A percentile compares a stretch with the other conserved stretches of the same genome.
These are phyloP conservation scores for Fusarium sp. DNA, from an alignment of 2,329 filamentous ascomycete species.

Conservation along the genomic window DNA sequence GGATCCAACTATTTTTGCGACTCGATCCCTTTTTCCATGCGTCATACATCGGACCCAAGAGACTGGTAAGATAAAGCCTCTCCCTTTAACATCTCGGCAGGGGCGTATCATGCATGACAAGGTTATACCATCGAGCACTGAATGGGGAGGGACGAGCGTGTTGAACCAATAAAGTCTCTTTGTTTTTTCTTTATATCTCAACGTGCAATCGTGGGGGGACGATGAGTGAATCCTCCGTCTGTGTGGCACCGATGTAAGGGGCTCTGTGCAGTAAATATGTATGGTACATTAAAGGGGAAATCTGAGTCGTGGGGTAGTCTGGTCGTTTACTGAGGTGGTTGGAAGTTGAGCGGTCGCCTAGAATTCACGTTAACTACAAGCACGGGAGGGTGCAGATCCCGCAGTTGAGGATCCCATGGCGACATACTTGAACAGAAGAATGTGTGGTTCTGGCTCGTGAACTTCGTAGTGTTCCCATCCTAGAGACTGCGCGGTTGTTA, in stretches of 20 bases:
- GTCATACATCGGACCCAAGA: constrained; percentile 27
- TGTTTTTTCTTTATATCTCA: constrained; percentile 44
- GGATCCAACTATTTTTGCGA: constrained; percentile 27
- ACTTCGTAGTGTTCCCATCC: constrained; percentile 99
- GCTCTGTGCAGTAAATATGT: constrained; percentile 44
- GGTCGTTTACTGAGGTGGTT: constrained; percentile 68
- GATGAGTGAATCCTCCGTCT: constrained; percentile 33
- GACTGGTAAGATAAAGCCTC: constrained; percentile 5
- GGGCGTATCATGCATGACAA: constrained; percentile 6
- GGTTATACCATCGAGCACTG: constrained; percentile 32
- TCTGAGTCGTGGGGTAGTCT: constrained; percentile 28
- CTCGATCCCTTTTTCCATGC: constrained; percentile 21
- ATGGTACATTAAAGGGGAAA: constrained; percentile 44
- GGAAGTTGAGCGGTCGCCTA: constrained; percentile 89
- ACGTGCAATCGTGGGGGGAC: constrained; percentile 43
- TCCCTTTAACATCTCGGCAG: constrained; percentile 12
- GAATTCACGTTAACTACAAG: constrained; percentile 3
- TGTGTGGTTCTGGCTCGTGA: constrained; percentile 98
- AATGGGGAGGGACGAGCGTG: constrained; percentile 32
- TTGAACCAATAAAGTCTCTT: constrained; percentile 44
- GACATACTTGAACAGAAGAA: constrained; percentile 95
- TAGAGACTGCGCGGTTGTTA: constrained; percentile 74
- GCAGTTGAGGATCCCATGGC: background rate
- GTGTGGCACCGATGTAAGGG: constrained; percentile 36
- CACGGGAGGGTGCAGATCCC: background rate